Evolutionary conservation across 2,329 filamentous ascomycete species (phyloP).

Genomic region (Tolypocladium ophioglossoides): DNA sequence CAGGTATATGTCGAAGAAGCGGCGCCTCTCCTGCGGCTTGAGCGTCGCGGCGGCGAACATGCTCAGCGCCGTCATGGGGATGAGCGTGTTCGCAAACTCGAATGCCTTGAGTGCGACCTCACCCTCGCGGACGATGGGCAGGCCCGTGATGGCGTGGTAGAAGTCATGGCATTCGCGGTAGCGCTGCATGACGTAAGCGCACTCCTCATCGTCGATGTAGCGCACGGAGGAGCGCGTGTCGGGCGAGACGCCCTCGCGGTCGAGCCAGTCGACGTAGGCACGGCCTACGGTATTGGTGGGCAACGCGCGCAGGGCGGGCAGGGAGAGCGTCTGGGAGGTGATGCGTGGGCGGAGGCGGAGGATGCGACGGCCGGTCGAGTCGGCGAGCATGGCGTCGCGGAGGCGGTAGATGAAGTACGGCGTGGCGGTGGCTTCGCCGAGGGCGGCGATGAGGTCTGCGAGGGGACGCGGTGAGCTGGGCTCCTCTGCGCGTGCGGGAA

Average conservation of each 20-base stretch:
- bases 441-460: constrained; percentile 79
- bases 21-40: constrained; percentile 66
- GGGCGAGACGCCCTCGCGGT: constrained; percentile 83
- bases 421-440: constrained; percentile 90
- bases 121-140: constrained; percentile 88
- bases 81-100: constrained; percentile 86
- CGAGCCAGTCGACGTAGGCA: constrained; percentile 83
- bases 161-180: constrained; percentile 98
- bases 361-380: constrained; percentile 79
- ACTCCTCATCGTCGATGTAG: constrained; percentile 91
- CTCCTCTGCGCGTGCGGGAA: background rate
- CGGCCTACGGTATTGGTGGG: constrained; percentile 66
- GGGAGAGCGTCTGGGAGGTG: constrained; percentile 58
- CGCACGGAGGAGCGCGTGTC: constrained; percentile 75
- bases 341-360: constrained; percentile 84
- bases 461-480: no score
- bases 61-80: constrained; percentile 91
- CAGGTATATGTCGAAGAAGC: constrained; percentile 66
- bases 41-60: constrained; percentile 78
- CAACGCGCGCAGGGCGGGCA: constrained; percentile 60
- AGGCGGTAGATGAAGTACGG: constrained; percentile 93
- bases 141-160: constrained; percentile 85
- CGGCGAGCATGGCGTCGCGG: constrained; percentile 79
- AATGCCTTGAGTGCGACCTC: constrained; percentile 97
- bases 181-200: constrained; percentile 96